Base-by-base conservation (phyloP, 345 rosid species). In the Kernera saxatilis region DNA sequence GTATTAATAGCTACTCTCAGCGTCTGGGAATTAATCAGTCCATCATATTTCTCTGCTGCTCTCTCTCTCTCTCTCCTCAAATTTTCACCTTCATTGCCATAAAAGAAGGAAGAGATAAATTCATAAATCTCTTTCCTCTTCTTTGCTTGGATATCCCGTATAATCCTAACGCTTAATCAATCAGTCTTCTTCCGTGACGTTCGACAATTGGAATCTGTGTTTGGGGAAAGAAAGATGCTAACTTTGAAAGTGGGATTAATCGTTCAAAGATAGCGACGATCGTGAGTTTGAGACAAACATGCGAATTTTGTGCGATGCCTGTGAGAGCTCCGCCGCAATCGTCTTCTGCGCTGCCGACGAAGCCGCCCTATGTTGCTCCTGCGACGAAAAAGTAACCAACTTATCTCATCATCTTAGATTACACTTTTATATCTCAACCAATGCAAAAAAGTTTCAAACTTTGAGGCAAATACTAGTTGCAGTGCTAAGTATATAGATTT, bases 291-390 rank as follows among this genome's bases (percentile, higher is more conserved):
- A 25, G 5, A 0, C 46, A 78, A 79, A 15, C 54, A 92, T 92
- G 98, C 84, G 90, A 59, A 85, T 83, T 51, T 83, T 92, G 67
- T 90, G 98, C 71, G 97, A 92, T 71, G 85, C 83, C n/a, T 92
- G 98, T 69, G 97, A 92, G 77, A 84, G 84, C 54, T 88, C 93
- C 59, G 88, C 90, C 45, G 98, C 98, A n/a, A 70, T 80, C 53
- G 82, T 88, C 44, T 93, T 90, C 80, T 93, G 97, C 54, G 97
- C 97, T 23, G 95, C 92, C 30, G 91, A 90, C 69, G 95, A 90
- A 81, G 95, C 97, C 13, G 88, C 95, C 12, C 93, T 93, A 41
- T 93, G 95, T 75, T 79, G 64, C 73, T 75, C 89, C 74, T 93
- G 97, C 68, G 98, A 90, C 61, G 84, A 84, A 19, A 88, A 84